Evolutionary conservation across 495 filamentous ascomycete genomes (phyloP).

Genomic region (Xeromyces bisporus): DNA sequence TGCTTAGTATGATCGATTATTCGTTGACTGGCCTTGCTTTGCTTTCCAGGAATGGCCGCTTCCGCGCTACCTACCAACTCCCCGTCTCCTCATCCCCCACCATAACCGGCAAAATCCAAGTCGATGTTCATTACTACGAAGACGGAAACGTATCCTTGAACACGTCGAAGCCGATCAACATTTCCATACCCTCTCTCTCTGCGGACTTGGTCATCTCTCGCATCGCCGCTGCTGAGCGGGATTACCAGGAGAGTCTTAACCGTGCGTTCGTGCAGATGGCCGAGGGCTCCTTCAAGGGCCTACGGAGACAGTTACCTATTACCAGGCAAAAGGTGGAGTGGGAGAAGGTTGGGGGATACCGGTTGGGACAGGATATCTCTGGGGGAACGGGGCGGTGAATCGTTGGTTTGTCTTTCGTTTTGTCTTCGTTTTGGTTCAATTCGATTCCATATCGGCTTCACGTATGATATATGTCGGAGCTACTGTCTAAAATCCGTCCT

Average conservation of each 20-base stretch:
- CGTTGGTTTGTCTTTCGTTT: no score
- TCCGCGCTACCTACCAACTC: constrained; percentile 63
- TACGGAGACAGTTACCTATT: constrained; percentile 85
- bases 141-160: constrained; percentile 91
- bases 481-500: no score
- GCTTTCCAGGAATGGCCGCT: constrained; percentile 76
- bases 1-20: constrained; percentile 83
- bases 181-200: constrained; percentile 39
- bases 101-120: constrained; percentile 29
- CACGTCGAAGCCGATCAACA: constrained; percentile 57
- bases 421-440: no score
- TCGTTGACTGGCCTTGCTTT: no score
- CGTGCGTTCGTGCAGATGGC: constrained; percentile 70
- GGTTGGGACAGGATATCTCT: constrained; percentile 55
- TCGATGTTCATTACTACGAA: constrained; percentile 94
- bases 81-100: constrained; percentile 44
- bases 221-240: constrained; percentile 66
- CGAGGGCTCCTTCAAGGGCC: constrained; percentile 85
- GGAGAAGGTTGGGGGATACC: constrained; percentile 96
- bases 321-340: constrained; percentile 98
- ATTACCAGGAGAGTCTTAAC: constrained; percentile 94
- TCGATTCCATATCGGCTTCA: no score
- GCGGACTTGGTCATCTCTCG: constrained; percentile 53
- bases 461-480: no score
- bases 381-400: constrained; percentile 22